Evolutionary conservation across 495 filamentous ascomycete species (phyloP), one percentile per base, ranked within the genome.

Genomic region (Parathielavia appendiculata): DNA sequence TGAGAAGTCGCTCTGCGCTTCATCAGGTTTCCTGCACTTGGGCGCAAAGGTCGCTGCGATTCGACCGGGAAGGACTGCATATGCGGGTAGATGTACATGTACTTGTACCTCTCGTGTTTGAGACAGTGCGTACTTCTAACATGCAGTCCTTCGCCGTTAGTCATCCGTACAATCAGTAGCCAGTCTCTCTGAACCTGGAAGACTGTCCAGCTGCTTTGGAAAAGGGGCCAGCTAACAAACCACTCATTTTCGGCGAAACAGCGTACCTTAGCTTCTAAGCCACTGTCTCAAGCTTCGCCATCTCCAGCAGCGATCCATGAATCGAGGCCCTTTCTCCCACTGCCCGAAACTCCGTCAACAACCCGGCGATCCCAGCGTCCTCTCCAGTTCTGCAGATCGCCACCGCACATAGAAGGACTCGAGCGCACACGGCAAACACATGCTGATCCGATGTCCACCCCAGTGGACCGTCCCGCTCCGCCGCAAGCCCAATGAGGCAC

Each of bases 401-500:
- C 12, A 72, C 71, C 5, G 81, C 81, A 16, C 69, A 71, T 20
- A 83, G 64, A 44, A 84, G 59, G 20, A 91, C 62, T 13, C 85
- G 74, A 47, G 86, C 76, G 23, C 83, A 86, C 39, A 91, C 70
- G 0, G 82, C 78, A 66, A 90, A 93, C 2, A 84, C 79, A 58
- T 88, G 83, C 14, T 87, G 80, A 61, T 87, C 87, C 5, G 85
- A 82, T 4, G 80, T 81, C 88, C 86, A 90, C 32, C 89, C 88
- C 20, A 92, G 63, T 22, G 85, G 76, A 3, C 87, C 86, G 71
- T 91, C 87, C 19, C 63, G 62, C 13, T 89, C 86, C 19, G 61
- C 60, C 9, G 68, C 63, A 8, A 76, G 70, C n/a, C 66, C 59
- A 10, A 69, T 68, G 9, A 92, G 51, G 34, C 71, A 68, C 3